Evolutionary conservation across 2,329 filamentous ascomycete species (phyloP).

Genomic region (Colletotrichum lindemuthianum): DNA sequence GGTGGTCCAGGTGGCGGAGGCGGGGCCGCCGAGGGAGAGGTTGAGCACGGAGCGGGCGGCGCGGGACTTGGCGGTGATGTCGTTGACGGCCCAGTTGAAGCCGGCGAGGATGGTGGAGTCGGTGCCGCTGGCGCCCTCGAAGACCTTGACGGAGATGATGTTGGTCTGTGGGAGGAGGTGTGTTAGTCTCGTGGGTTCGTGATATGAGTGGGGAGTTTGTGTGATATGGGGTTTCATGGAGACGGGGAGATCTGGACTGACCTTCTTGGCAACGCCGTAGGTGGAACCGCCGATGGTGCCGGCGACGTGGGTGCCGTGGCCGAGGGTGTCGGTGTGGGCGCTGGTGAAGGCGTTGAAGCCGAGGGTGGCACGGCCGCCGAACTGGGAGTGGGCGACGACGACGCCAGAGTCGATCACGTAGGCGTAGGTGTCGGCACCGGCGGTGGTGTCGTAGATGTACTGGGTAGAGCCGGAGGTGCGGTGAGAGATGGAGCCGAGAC

Average conservation of each 20-base stretch:
- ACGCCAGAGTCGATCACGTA: slow-evolving; percentile 69
- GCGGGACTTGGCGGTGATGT: slow-evolving; percentile 54
- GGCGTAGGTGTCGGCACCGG: slow-evolving; percentile 54
- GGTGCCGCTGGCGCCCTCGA: slow-evolving; percentile 44
- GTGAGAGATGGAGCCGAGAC: slow-evolving; percentile 57
- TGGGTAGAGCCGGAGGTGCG: slow-evolving; percentile 43
- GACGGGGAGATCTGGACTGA: slow-evolving; percentile 11
- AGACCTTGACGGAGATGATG: slow-evolving; percentile 58
- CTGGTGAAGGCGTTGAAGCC: slow-evolving; percentile 49
- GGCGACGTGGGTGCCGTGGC: slow-evolving; percentile 60
- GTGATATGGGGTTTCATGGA: too few species aligned
- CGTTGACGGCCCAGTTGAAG: slow-evolving; percentile 55
- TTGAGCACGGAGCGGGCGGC: slow-evolving; percentile 58
- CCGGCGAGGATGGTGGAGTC: slow-evolving; percentile 46
- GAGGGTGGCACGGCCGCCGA: slow-evolving; percentile 53
- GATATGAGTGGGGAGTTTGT: background rate
- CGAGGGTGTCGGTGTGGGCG: slow-evolving; percentile 48
- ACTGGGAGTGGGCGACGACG: slow-evolving; percentile 55
- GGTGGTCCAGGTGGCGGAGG: slow-evolving; percentile 56
- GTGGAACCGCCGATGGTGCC: slow-evolving; percentile 56
- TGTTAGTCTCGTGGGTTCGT: background rate
- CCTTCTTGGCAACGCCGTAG: slow-evolving; percentile 58
- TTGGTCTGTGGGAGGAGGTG: slow-evolving; percentile 39
- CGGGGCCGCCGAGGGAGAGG: slow-evolving; percentile 63
- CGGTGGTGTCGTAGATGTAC: slow-evolving; percentile 54